phyloP scores from a whole-genome alignment of 2,329 filamentous ascomycete genomes.

The Fusarium transvaalense region DNA sequence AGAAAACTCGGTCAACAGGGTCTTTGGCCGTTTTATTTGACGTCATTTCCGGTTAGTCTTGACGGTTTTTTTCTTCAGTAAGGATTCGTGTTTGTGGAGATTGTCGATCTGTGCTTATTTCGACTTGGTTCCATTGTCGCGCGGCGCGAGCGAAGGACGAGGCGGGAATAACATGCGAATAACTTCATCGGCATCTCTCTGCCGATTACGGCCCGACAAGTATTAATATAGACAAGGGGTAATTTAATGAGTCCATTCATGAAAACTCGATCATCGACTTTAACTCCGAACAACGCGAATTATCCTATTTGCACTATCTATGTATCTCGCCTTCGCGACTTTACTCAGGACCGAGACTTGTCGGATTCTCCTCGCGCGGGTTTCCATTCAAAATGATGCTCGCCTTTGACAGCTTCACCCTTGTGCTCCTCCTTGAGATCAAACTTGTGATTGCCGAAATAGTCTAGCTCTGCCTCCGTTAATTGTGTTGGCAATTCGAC shows the following conservation, averaged over 20 bases:
- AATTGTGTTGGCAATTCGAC: neutral
- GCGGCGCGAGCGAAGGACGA: neutral
- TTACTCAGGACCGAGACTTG: neutral
- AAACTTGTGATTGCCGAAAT: neutral
- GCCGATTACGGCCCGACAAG: slow-evolving; percentile 23
- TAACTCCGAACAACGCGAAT: neutral
- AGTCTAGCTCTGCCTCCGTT: neutral
- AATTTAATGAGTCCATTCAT: neutral
- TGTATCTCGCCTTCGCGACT: neutral
- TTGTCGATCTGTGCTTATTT: neutral
- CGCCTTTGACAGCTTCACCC: neutral
- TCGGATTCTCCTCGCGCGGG: neutral
- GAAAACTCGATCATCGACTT: neutral
- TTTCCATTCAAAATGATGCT: slow-evolving; percentile 1
- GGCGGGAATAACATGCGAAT: slow-evolving; percentile 26
- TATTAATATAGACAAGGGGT: neutral
- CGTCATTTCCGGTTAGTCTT: neutral
- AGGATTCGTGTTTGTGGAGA: neutral
- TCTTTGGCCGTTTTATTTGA: neutral
- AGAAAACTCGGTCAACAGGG: slow-evolving; percentile 8
- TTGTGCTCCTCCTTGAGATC: neutral
- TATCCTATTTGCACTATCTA: neutral
- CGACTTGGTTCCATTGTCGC: neutral
- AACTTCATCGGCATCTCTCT: slow-evolving; percentile 14
- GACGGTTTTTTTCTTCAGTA: neutral